Base-by-base conservation (phyloP, 257 asterid genomes). In the Plantago ovata region DNA sequence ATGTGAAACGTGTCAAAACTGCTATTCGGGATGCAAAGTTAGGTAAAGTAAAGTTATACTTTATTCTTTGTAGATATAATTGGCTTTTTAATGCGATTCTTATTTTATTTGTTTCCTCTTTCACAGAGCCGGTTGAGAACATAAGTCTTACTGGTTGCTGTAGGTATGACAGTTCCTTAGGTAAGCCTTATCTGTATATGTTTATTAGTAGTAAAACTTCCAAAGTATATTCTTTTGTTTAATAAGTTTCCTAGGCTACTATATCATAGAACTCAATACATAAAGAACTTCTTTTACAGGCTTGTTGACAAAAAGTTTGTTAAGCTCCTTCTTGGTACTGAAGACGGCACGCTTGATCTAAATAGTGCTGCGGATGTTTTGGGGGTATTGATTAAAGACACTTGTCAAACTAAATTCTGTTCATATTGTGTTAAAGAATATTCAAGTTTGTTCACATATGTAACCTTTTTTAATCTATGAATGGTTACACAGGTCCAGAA, bases 151-250 rank as follows among this genome's bases (percentile, higher is more conserved):
- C 61, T 47, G 61, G 65, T 49, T 72, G 72, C 58, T 78, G 89
- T 66, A 79, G 95, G 41, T 84, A 76, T 68, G 95, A 86, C 75
- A 89, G 84, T 72, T 89, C 97, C 47, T 73, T 89, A 79, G 94
- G 97, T 86, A 60, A 70, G 89, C 43, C 65, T 45, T 58, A 13
- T 60, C 19, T 16, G 52, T 44, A 21, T 32, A 11, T 53, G 18
- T 53, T 49, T 50, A 14, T 53, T n/a, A n/a, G n/a, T n/a, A n/a
- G n/a, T 22, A 48, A 48, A 58, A 57, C 54, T 32, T n/a, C 53
- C 9, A 5, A 44, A 13, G 13, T 38, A 38, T 54, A 20, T 36
- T 44, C 1, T 50, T 48, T 62, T 40, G 10, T 23, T 5, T 38
- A 43, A 60, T 33, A 46, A 42, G 59, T 54, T 47, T 54, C 59